Evolutionary conservation across 73 alveolate genomes (phyloP).

Genomic region (Paramecium tetraurelia): DNA sequence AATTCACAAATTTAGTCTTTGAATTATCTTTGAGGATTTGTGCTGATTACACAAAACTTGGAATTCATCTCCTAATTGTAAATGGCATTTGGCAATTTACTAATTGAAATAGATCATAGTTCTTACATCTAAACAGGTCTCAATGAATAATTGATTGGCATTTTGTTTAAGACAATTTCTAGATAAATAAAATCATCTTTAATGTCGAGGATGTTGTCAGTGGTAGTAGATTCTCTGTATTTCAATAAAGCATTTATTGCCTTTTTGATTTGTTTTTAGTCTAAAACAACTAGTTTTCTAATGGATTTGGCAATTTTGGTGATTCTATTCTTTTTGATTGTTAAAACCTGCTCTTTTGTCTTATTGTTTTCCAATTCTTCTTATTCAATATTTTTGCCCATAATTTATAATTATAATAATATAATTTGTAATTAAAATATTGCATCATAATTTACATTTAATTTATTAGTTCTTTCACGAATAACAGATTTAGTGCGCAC

Average conservation of each 20-base stretch:
- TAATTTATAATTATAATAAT: neutral
- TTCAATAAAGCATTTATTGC: neutral
- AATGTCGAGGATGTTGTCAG: neutral
- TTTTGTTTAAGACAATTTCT: slow-evolving; percentile 53
- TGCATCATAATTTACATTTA: neutral
- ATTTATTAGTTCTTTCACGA: neutral
- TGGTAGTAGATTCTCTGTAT: neutral
- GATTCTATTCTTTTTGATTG: neutral
- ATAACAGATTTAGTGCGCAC: neutral
- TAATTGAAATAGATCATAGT: neutral
- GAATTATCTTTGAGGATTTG: slow-evolving; percentile 76
- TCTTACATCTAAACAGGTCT: slow-evolving; percentile 52
- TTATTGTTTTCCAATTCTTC: neutral
- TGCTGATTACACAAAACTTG: slow-evolving; percentile 66
- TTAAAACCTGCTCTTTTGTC: neutral
- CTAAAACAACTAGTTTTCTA: neutral
- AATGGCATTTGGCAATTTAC: slow-evolving; percentile 68
- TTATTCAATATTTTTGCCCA: slow-evolving; percentile 12
- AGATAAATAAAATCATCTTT: slow-evolving; percentile 58
- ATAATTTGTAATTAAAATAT: neutral
- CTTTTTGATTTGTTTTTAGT: neutral
- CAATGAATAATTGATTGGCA: slow-evolving; percentile 58
- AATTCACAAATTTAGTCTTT: slow-evolving; percentile 68
- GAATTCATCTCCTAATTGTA: slow-evolving; percentile 59
- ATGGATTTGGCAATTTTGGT: neutral